Conservation (phyloP, 1,284 basidiomycete genomes). For the Apiotrichum gracile region DNA sequence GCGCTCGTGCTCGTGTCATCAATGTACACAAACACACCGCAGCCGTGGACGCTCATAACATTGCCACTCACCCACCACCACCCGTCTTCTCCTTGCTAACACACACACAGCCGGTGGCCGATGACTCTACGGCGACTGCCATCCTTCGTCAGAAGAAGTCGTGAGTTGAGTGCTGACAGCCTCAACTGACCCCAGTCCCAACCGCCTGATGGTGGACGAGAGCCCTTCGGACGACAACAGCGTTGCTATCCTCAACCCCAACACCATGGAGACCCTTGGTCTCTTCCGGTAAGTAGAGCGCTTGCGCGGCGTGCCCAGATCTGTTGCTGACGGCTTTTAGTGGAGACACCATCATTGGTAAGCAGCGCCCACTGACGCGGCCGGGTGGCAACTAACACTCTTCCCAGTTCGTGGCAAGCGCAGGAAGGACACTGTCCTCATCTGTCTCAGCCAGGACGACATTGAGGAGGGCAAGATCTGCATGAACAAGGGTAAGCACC, state of each 20-base stretch:
- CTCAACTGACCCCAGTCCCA: slow-evolving; percentile 68
- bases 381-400: slow-evolving; percentile 27
- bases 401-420: slow-evolving; percentile 69
- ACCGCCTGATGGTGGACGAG: slow-evolving; percentile 91
- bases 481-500: slow-evolving; percentile 73
- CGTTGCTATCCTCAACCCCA: slow-evolving; percentile 91
- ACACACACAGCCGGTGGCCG: slow-evolving; percentile 26
- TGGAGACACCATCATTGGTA: slow-evolving; percentile 44
- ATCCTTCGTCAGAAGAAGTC: slow-evolving; percentile 94
- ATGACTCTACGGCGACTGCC: slow-evolving; percentile 66
- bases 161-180: slow-evolving; percentile 54
- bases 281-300: slow-evolving; percentile 70
- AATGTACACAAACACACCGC: background rate
- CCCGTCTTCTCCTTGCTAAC: background rate
- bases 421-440: slow-evolving; percentile 89
- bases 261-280: slow-evolving; percentile 90
- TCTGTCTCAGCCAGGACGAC: slow-evolving; percentile 89
- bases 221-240: slow-evolving; percentile 76
- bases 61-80: background rate
- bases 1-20: background rate
- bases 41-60: background rate
- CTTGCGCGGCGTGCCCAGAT: background rate
- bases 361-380: background rate
- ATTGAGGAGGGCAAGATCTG: slow-evolving; percentile 97
- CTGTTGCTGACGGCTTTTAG: slow-evolving; percentile 5